phyloP scores from a whole-genome alignment of 768 basidiomycete genomes.

The Dentipellis fragilis region DNA sequence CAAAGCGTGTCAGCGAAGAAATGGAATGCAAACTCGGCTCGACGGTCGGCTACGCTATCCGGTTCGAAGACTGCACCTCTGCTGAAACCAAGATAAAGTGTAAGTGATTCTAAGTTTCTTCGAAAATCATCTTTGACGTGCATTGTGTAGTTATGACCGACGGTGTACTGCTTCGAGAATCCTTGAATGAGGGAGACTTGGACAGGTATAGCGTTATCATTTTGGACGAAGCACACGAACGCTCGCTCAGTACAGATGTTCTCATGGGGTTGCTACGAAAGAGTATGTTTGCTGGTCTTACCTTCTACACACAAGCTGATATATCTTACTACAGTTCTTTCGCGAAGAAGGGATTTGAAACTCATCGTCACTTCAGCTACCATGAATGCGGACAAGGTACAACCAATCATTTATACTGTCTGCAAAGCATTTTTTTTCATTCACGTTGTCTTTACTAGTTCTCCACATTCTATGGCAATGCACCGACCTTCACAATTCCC shows the following conservation, averaged over 20 bases:
- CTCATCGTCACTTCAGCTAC: constrained; percentile 98
- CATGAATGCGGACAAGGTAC: constrained; percentile 97
- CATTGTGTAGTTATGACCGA: constrained; percentile 84
- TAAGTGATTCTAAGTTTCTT: constrained; percentile 25
- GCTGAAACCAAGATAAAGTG: constrained; percentile 96
- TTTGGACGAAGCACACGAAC: constrained; percentile 97
- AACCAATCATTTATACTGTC: neutral
- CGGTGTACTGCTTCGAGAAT: constrained; percentile 95
- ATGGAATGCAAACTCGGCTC: constrained; percentile 95
- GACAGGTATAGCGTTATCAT: constrained; percentile 96
- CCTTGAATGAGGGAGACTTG: constrained; percentile 95
- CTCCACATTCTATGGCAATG: constrained; percentile 90
- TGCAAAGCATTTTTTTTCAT: neutral
- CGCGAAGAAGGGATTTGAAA: constrained; percentile 85
- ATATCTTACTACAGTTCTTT: constrained; percentile 40
- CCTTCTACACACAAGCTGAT: neutral
- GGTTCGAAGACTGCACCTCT: constrained; percentile 96
- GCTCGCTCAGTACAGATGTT: constrained; percentile 94
- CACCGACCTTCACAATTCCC: constrained; percentile 89
- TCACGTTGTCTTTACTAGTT: constrained; percentile 46
- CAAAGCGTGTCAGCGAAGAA: constrained; percentile 99
- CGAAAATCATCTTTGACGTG: neutral
- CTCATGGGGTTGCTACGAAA: constrained; percentile 94
- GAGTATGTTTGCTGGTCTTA: constrained; percentile 39
- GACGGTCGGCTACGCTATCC: constrained; percentile 93